Conservation (phyloP, 306 rosid species). For the Fragaria vesca region DNA sequence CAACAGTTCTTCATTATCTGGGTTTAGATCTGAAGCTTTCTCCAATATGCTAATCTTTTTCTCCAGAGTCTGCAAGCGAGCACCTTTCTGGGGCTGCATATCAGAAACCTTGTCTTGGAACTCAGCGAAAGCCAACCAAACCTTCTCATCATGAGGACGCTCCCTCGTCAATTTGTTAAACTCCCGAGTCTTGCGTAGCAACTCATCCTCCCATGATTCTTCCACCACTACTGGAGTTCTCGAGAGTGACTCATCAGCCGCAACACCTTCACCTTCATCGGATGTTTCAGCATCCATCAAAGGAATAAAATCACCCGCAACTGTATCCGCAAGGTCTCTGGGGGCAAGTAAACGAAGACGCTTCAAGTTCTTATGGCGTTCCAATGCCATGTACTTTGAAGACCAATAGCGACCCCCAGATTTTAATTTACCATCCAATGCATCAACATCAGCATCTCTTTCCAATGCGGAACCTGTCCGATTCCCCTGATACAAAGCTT, state of each 20-base stretch:
- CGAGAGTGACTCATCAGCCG: not conserved
- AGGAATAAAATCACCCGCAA: constrained; percentile 64
- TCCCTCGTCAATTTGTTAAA: constrained; percentile 85
- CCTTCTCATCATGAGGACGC: constrained; percentile 73
- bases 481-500: constrained; percentile 47
- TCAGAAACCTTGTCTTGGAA: constrained; percentile 84
- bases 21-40: constrained; percentile 86
- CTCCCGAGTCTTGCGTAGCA: constrained; percentile 75
- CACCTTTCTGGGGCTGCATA: constrained; percentile 91
- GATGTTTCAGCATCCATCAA: constrained; percentile 49
- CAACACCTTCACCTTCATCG: constrained; percentile 23
- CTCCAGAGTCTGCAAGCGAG: constrained; percentile 90
- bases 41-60: constrained; percentile 94
- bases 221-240: constrained; percentile 34
- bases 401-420: constrained; percentile 93
- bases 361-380: constrained; percentile 77
- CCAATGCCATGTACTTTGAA: constrained; percentile 76
- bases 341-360: constrained; percentile 62
- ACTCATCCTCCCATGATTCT: constrained; percentile 97
- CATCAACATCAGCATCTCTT: constrained; percentile 71
- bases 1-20: constrained; percentile 75
- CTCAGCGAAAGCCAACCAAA: constrained; percentile 80
- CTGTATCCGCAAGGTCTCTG: constrained; percentile 27
- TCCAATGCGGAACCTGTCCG: constrained; percentile 45
- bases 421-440: constrained; percentile 62